Conservation (phyloP, 164 flowering plant species). For the Hamamelis virginiana region DNA sequence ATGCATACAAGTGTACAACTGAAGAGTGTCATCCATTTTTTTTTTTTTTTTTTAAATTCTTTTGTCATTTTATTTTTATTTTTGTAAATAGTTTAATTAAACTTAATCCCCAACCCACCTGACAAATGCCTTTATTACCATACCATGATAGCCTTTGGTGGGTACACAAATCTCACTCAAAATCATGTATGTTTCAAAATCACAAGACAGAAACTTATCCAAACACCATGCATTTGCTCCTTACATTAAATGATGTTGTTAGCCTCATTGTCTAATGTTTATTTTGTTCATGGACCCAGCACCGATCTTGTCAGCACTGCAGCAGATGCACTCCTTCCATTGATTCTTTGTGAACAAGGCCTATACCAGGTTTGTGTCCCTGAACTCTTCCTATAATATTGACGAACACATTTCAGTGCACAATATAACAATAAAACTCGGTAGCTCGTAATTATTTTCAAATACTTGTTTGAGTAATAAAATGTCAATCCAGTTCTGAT, state of each 20-base stretch:
- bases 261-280: neutral
- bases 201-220: neutral
- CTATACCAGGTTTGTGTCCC: constrained; percentile 63
- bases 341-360: constrained; percentile 82
- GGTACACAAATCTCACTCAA: neutral
- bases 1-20: neutral
- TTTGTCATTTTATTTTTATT: neutral
- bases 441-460: neutral
- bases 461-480: neutral
- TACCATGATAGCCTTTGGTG: neutral
- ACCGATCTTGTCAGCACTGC: constrained; percentile 73
- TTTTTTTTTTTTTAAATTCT: too few species aligned
- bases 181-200: neutral
- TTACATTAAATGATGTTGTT: neutral
- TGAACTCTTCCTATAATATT: neutral
- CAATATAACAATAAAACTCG: neutral
- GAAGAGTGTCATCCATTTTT: too few species aligned
- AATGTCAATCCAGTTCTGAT: neutral
- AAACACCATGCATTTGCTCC: neutral
- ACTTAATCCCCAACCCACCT: neutral
- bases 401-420: neutral
- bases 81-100: neutral
- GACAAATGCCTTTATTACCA: neutral
- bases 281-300: constrained; percentile 40
- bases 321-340: constrained; percentile 91